Base-by-base conservation (phyloP, 1,139 yeast genomes). In the Candida albicans region DNA sequence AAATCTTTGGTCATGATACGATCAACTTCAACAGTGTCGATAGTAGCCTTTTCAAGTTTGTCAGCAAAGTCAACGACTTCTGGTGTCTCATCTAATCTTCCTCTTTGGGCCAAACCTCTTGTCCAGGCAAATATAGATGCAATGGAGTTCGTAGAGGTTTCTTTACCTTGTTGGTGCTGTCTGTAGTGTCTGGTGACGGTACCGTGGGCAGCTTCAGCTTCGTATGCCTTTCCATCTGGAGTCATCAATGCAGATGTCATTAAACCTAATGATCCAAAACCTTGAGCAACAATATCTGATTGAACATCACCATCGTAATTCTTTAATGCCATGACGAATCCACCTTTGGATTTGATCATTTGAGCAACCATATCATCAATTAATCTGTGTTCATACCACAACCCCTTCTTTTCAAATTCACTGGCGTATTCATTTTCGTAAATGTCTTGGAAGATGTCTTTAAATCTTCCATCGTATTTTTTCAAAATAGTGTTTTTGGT, bases 351-450 rank as follows among this genome's bases (percentile, higher is more conserved):
- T 64, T 86, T 86, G 61, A 86, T 70, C 95, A 86, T 86, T 67
- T 86, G 95, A 4, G 95, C 95, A 51, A 86, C 95, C 91, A 86
- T 86, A 62, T 86, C 95, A 63, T 86, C 95, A 52, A 86, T 86
- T 54, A 86, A 75, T 67, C 95, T 81, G 63, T 86, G 95, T 61
- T 86, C 93, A 58, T 84, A 86, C 80, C 83, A 79, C 54, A 86
- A 79, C n/a, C 87, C 87, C 40, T 69, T 62, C n/a, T 67, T 68
- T 58, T 83, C 88, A 60, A 85, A 85, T 48, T 75, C 64, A 15
- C 61, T 39, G 57, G 80, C 77, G 66, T 85, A 86, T 40, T 75
- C 73, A 31, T 70, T 46, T 32, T 80, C 87, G 57, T 79, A 86
- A 46, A 86, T 65, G 36, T 71, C 79, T 65, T 84, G 85, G 70